These are phyloP conservation scores for Jatropha podagrica DNA, from an alignment of 441 rosid species.

Conservation along the genomic window DNA sequence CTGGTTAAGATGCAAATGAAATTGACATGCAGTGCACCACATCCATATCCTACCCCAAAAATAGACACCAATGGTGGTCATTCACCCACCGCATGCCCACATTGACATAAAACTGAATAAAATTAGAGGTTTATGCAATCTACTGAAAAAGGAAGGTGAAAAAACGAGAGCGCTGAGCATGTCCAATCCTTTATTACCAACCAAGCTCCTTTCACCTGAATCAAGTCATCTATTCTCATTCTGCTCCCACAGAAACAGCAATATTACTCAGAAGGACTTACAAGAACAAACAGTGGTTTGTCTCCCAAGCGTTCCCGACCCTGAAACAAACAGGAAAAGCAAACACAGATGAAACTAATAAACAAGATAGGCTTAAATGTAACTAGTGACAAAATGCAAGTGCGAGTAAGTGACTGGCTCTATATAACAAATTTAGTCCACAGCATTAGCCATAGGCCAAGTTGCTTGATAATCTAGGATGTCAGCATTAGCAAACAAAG, in stretches of 20 bases:
- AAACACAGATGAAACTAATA: neutral
- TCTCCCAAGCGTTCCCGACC: slow-evolving; percentile 79
- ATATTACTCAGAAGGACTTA: slow-evolving; percentile 45
- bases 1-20: neutral
- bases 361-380: neutral
- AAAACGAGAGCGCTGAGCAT: neutral
- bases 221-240: slow-evolving; percentile 1
- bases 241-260: slow-evolving; percentile 8
- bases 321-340: slow-evolving; percentile 37
- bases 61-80: neutral
- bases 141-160: neutral
- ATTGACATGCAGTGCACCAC: neutral
- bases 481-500: neutral
- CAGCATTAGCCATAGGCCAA: neutral
- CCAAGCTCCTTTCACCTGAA: slow-evolving; percentile 4
- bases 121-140: neutral
- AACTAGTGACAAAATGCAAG: neutral
- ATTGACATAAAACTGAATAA: neutral
- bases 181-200: slow-evolving; percentile 20
- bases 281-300: slow-evolving; percentile 71
- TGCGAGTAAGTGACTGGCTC: neutral
- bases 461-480: neutral
- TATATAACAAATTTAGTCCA: neutral
- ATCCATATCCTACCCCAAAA: neutral
- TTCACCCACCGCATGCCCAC: neutral